phyloP scores from a whole-genome alignment of 352 stramenopile species.

The Nothophytophthora sp. region DNA sequence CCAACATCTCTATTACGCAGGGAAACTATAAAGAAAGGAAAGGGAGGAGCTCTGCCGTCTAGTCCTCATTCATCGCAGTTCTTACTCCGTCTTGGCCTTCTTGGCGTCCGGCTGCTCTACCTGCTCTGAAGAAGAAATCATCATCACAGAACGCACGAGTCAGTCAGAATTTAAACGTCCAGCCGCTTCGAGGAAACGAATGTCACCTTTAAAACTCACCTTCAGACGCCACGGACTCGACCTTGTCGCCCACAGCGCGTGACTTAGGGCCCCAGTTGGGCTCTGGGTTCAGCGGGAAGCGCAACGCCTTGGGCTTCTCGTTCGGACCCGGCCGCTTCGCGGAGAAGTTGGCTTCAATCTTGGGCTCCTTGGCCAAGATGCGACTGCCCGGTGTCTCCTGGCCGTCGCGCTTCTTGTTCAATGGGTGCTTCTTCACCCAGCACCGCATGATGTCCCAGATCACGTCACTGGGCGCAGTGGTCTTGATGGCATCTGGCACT shows the following conservation, averaged over 20 bases:
- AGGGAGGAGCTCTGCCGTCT: slow-evolving; percentile 10
- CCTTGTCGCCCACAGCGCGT: slow-evolving; percentile 76
- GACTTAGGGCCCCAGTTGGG: slow-evolving; percentile 97
- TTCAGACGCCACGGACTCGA: slow-evolving; percentile 14
- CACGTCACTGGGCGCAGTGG: slow-evolving; percentile 96
- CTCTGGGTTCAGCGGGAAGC: slow-evolving; percentile 96
- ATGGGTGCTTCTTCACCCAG: slow-evolving; percentile 95
- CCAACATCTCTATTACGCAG: slow-evolving; percentile 35
- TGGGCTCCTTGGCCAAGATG: slow-evolving; percentile 87
- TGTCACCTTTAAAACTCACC: slow-evolving; percentile 20
- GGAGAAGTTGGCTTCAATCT: slow-evolving; percentile 86
- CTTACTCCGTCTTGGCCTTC: slow-evolving; percentile 74
- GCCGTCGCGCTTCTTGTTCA: slow-evolving; percentile 87
- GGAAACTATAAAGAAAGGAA: too few relatives aligned
- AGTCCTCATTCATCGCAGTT: slow-evolving; percentile 13
- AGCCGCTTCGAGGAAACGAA: too few relatives aligned
- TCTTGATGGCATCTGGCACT: slow-evolving; percentile 98
- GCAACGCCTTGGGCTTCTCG: slow-evolving; percentile 90
- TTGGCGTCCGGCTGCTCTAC: slow-evolving; percentile 63
- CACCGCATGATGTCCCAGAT: slow-evolving; percentile 98
- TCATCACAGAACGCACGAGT: slow-evolving; percentile 9
- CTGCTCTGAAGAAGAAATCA: slow-evolving; percentile 33
- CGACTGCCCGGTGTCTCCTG: slow-evolving; percentile 77
- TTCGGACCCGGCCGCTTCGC: slow-evolving; percentile 57
- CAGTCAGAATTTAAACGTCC: not conserved